A percentile compares a stretch with the other conserved stretches of the same genome.
These are phyloP conservation scores for Besnoitia besnoiti DNA, from an alignment of 169 alveolate genomes.

Conservation along the genomic window DNA sequence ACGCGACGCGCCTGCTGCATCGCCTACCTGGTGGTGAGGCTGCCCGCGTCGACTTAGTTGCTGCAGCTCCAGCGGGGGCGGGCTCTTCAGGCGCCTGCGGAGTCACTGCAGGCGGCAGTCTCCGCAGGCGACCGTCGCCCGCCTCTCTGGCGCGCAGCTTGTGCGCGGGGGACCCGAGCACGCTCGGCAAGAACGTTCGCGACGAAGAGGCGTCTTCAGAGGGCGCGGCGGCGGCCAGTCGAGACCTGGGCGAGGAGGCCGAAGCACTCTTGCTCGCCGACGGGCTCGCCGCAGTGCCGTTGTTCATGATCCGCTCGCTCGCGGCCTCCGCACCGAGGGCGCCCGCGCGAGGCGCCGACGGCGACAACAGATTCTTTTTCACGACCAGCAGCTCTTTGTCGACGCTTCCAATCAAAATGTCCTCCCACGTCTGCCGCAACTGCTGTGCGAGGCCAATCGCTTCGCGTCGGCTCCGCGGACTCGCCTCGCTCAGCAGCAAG, in stretches of 20 bases:
- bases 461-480: slow-evolving; percentile 14
- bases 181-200: not conserved
- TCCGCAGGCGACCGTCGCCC: not conserved
- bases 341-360: not conserved
- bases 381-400: not conserved
- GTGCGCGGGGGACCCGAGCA: not conserved
- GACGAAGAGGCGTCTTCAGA: not conserved
- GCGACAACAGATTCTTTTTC: not conserved
- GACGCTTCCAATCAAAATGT: not conserved
- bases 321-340: not conserved
- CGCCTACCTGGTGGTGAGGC: too few relatives aligned
- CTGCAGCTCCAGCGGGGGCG: not conserved
- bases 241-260: not conserved
- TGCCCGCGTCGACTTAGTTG: too few relatives aligned
- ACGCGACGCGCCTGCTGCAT: too few relatives aligned
- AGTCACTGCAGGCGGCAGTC: not conserved
- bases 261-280: too few relatives aligned
- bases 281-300: too few relatives aligned
- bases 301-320: too few relatives aligned
- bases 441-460: not conserved
- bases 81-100: not conserved
- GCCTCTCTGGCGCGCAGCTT: not conserved
- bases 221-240: not conserved
- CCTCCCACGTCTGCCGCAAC: slow-evolving; percentile 38
- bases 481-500: not conserved